phyloP scores from a whole-genome alignment of 2,329 filamentous ascomycete genomes.

The Mycosphaerella arachidis region DNA sequence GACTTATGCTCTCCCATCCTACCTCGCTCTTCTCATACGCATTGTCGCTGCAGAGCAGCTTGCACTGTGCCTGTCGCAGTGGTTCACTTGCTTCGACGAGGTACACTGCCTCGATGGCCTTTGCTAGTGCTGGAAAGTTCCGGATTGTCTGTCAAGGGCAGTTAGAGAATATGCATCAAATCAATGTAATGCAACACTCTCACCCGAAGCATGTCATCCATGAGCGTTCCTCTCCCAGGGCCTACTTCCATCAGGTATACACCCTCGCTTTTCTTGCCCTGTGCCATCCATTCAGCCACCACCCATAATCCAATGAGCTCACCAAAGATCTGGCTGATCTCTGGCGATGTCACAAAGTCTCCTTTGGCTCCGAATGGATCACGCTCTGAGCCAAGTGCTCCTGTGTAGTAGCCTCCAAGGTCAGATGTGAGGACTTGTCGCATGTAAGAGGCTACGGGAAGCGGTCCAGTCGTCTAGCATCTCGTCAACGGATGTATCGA shows the following conservation, averaged over 20 bases:
- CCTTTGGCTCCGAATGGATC: constrained; percentile 92
- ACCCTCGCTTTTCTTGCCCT: constrained; percentile 67
- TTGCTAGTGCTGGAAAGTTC: constrained; percentile 73
- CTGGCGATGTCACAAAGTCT: constrained; percentile 94
- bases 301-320: constrained; percentile 94
- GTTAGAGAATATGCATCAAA: constrained; percentile 10
- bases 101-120: constrained; percentile 80
- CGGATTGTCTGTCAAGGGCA: constrained; percentile 62
- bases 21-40: constrained; percentile 65
- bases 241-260: constrained; percentile 92
- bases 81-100: constrained; percentile 88
- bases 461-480: constrained; percentile 72
- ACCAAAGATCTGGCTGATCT: constrained; percentile 96
- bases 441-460: constrained; percentile 93
- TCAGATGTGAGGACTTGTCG: constrained; percentile 95
- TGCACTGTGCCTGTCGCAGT: constrained; percentile 71
- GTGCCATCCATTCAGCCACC: constrained; percentile 92
- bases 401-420: constrained; percentile 88
- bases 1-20: constrained; percentile 70
- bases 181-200: constrained; percentile 28
- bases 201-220: constrained; percentile 92
- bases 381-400: constrained; percentile 56
- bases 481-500: constrained; percentile 5
- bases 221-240: constrained; percentile 87
- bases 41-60: constrained; percentile 72